phyloP scores from a whole-genome alignment of 371 early-diverging fungal genomes.

The Fennellomyces sp. region DNA sequence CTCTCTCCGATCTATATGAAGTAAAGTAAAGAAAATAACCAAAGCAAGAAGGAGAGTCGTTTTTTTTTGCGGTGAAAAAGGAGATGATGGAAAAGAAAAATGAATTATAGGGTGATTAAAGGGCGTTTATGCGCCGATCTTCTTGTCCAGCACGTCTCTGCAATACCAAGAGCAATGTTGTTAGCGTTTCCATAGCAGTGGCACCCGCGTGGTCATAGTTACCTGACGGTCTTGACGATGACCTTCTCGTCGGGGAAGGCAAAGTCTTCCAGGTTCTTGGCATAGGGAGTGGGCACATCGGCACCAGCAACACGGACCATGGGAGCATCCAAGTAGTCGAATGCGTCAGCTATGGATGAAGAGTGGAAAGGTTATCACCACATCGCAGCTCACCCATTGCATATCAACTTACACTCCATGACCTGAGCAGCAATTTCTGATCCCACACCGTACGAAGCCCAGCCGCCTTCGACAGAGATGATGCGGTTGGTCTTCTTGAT shows the following conservation, averaged over 20 bases:
- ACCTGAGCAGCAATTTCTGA: constrained; percentile 97
- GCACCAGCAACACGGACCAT: constrained; percentile 95
- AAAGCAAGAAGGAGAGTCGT: no score
- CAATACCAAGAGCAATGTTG: neutral
- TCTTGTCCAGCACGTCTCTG: constrained; percentile 21
- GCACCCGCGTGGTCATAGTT: no score
- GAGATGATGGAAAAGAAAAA: neutral
- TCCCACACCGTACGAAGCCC: constrained; percentile 97
- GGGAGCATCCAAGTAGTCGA: constrained; percentile 97
- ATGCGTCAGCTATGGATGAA: constrained; percentile 71
- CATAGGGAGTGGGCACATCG: constrained; percentile 99
- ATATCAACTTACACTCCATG: constrained; percentile 74
- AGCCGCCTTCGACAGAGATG: constrained; percentile 97
- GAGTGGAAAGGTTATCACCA: neutral
- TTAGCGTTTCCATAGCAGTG: no score
- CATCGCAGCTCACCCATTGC: no score
- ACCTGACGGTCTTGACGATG: constrained; percentile 76
- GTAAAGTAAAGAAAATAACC: constrained; percentile 1
- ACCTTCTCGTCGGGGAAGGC: constrained; percentile 90
- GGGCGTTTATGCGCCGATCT: constrained; percentile 18
- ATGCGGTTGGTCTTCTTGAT: constrained; percentile 98
- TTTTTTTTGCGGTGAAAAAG: neutral
- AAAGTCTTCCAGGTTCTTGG: constrained; percentile 91
- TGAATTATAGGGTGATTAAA: neutral
- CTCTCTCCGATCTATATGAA: neutral